Base-by-base conservation (phyloP, 202 grass and related monocot genomes). In the Panicum hallii region DNA sequence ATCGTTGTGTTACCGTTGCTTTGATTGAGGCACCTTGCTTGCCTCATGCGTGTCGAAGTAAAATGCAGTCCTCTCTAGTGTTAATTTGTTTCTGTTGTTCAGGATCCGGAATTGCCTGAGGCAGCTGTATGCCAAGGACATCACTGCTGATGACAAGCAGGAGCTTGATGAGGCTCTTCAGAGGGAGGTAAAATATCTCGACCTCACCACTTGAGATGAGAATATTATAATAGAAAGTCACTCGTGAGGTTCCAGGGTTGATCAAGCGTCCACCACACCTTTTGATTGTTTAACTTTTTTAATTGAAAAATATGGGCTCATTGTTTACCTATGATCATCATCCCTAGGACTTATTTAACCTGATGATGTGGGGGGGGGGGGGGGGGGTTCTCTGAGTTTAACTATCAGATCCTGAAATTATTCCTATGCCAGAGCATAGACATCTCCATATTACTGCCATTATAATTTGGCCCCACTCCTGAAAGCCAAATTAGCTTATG, bases 141-240 rank as follows among this genome's bases (percentile, higher is more conserved):
- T 99, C 79, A 94, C 91, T 72, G 85, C 90, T 70, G 93, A 99
- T 83, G 97, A 97, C 55, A 95, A 99, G 53, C 93, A 96, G 67
- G 97, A 99, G 90, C 88, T 99, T 58, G 97, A 97, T 82, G 97
- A 99, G 86, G 83, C 91, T 87, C 93, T 99, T 77, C 97, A 96
- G 90, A 96, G 97, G 78, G 97, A 99, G 97, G 97, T 90, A 91
- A 94, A 82, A 53, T 56, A 79, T 34, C 72, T 67, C 42, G 50
- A 32, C 6, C 7, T 53, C 53, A 40, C 43, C 67, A 56, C 57
- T 83, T 89, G 52, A 63, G 34, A 57, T 75, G 19, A 70, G 9
- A 79, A 54, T 44, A 69, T 54, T 53, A 54, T 74, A 82, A 20
- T 28, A 57, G 23, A 55, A 52, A 16, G 16, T 44, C 15, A 77